These are phyloP conservation scores for Apiospora aurea DNA, from an alignment of 2,329 filamentous ascomycete genomes.

Conservation along the genomic window DNA sequence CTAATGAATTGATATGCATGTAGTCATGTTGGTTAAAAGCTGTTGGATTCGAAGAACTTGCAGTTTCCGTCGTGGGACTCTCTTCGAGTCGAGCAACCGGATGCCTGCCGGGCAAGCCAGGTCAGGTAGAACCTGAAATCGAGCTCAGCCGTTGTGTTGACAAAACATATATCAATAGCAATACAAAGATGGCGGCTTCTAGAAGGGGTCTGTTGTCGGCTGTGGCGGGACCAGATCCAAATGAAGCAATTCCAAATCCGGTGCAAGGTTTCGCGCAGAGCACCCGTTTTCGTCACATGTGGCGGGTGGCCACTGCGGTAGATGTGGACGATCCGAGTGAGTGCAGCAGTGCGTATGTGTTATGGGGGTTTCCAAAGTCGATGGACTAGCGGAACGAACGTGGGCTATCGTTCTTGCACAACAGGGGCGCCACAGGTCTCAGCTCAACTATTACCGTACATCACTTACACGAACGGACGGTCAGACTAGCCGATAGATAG, in stretches of 20 bases:
- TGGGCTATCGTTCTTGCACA: slow-evolving; percentile 1
- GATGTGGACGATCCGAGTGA: background rate
- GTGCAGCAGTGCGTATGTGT: background rate
- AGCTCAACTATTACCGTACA: background rate
- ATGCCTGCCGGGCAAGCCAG: background rate
- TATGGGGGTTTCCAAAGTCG: background rate
- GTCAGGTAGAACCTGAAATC: background rate
- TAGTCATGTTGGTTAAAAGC: background rate
- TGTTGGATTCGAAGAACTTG: background rate
- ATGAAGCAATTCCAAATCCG: background rate
- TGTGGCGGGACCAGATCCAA: background rate
- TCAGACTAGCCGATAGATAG: background rate
- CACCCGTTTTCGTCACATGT: background rate
- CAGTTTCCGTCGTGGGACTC: too few species aligned
- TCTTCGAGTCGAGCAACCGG: too few species aligned
- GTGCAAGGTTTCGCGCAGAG: slow-evolving; percentile 7
- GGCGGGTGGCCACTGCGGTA: slow-evolving; percentile 8
- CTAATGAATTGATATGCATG: background rate
- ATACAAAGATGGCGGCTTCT: background rate
- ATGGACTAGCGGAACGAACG: background rate
- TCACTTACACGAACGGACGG: too few species aligned
- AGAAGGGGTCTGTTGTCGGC: background rate
- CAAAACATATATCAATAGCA: background rate
- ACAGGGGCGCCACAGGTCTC: slow-evolving; percentile 5
- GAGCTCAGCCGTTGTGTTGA: background rate